phyloP scores from a whole-genome alignment of 306 rosid species.

The Pyrus betulifolia region DNA sequence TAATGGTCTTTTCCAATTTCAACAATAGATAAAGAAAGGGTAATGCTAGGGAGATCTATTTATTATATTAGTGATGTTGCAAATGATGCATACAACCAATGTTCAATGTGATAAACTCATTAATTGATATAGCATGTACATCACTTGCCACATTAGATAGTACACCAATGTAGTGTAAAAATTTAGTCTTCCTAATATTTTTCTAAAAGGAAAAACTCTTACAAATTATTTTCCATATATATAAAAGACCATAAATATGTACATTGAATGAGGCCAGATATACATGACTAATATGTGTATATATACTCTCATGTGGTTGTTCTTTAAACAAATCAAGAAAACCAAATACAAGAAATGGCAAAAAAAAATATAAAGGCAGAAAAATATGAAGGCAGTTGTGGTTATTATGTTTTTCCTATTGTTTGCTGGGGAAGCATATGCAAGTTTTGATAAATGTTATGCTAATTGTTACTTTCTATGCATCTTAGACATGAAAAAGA shows the following conservation, averaged over 20 bases:
- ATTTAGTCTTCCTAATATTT: too few relatives aligned
- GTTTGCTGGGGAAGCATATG: neutral
- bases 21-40: too few relatives aligned
- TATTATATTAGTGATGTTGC: too few relatives aligned
- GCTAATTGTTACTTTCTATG: neutral
- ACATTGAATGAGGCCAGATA: neutral
- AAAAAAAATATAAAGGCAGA: too few relatives aligned
- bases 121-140: too few relatives aligned
- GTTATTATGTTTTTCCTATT: neutral
- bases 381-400: neutral
- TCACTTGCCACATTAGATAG: too few relatives aligned
- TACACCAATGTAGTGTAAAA: too few relatives aligned
- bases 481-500: neutral
- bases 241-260: neutral
- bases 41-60: too few relatives aligned
- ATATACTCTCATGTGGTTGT: neutral
- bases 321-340: neutral
- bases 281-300: neutral
- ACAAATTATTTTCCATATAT: neutral
- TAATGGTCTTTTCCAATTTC: too few relatives aligned
- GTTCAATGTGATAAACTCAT: too few relatives aligned
- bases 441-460: neutral
- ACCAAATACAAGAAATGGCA: neutral
- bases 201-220: too few relatives aligned
- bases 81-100: too few relatives aligned